Conservation (phyloP, 345 rosid species). For the Durio zibethinus region DNA sequence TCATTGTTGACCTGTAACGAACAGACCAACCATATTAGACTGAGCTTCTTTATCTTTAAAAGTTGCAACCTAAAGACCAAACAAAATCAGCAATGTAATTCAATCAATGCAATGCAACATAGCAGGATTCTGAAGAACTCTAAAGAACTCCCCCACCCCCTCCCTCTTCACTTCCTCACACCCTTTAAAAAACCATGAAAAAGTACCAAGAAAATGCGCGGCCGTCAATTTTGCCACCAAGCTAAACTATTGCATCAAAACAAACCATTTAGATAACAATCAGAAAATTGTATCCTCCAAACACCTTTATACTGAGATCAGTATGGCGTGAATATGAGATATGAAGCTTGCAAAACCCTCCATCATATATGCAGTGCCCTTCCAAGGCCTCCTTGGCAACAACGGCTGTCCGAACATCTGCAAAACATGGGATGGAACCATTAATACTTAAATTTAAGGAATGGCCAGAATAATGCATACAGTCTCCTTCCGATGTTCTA, state of each 20-base stretch:
- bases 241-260: not conserved
- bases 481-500: not conserved
- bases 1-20: slow-evolving; percentile 77
- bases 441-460: slow-evolving; percentile 8
- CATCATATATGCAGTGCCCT: slow-evolving; percentile 97
- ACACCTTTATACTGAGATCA: slow-evolving; percentile 94
- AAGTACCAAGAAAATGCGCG: not conserved
- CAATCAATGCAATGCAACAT: not conserved
- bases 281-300: not conserved
- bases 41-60: not conserved
- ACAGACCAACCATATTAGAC: not conserved
- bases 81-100: not conserved
- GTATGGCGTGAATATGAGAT: slow-evolving; percentile 90
- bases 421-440: slow-evolving; percentile 18
- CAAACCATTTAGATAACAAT: not conserved
- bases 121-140: not conserved
- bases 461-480: not conserved
- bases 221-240: not conserved
- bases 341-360: slow-evolving; percentile 98
- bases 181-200: not conserved
- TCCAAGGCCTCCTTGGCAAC: slow-evolving; percentile 95
- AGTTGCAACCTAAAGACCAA: not conserved
- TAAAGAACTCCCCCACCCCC: not conserved
- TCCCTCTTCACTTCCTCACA: not conserved
- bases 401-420: slow-evolving; percentile 94